Evolutionary conservation across 140 eudicot genomes (phyloP).

Genomic region (Erigeron philadelphicus): DNA sequence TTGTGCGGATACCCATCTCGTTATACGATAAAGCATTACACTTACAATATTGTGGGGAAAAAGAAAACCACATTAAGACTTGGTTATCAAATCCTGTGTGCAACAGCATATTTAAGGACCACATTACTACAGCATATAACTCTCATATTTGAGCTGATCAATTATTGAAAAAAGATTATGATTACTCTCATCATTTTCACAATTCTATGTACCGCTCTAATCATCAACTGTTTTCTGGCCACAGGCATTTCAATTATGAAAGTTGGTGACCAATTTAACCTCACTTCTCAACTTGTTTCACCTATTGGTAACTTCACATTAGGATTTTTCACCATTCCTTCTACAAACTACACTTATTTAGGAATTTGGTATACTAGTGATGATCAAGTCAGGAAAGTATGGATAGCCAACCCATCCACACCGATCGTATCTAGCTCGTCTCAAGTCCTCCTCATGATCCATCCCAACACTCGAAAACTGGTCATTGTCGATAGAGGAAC

Average conservation of each 20-base stretch:
- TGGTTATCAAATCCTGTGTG: too few relatives aligned
- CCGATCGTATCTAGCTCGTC: slow-evolving; percentile 24
- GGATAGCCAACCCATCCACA: slow-evolving; percentile 41
- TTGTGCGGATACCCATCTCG: too few relatives aligned
- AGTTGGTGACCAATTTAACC: slow-evolving; percentile 32
- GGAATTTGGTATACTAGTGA: slow-evolving; percentile 30
- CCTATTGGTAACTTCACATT: slow-evolving; percentile 11
- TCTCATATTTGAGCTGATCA: neutral
- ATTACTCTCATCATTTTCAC: slow-evolving; percentile 12
- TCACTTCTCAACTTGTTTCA: slow-evolving; percentile 34
- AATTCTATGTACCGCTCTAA: slow-evolving; percentile 6
- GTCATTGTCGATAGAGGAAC: slow-evolving; percentile 8
- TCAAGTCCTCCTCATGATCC: slow-evolving; percentile 17
- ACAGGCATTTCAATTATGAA: slow-evolving; percentile 13
- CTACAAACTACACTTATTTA: slow-evolving; percentile 13
- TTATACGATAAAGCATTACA: too few relatives aligned
- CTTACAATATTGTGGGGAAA: too few relatives aligned
- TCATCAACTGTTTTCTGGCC: slow-evolving; percentile 3
- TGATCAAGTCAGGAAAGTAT: slow-evolving; percentile 3
- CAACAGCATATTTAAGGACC: too few relatives aligned
- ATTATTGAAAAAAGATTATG: neutral
- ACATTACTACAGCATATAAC: too few relatives aligned
- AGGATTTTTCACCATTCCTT: slow-evolving; percentile 21
- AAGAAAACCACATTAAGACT: too few relatives aligned
- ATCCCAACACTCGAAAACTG: slow-evolving; percentile 20